These are phyloP conservation scores for Daedaleopsis nitida DNA, from an alignment of 768 basidiomycete species.

Conservation along the genomic window DNA sequence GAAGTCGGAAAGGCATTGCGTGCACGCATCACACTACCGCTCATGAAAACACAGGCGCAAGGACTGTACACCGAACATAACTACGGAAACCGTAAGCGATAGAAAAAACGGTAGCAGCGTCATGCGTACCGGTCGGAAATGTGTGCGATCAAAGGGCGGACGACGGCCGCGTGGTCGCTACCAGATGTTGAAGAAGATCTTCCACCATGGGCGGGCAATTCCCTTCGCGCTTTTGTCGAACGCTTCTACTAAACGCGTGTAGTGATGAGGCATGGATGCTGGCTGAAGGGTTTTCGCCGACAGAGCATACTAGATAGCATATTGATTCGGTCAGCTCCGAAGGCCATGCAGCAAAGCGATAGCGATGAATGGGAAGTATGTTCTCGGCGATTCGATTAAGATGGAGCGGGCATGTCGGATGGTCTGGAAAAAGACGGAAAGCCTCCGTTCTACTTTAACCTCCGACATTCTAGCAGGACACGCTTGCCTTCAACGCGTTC, in stretches of 20 bases:
- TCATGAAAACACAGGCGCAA: background rate
- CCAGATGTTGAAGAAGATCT: slow-evolving; percentile 79
- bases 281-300: slow-evolving; percentile 66
- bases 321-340: slow-evolving; percentile 7
- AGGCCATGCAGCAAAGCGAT: background rate
- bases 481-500: background rate
- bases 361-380: background rate
- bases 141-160: background rate
- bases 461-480: background rate
- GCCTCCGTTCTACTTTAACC: background rate
- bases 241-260: slow-evolving; percentile 70
- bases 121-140: background rate
- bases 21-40: background rate
- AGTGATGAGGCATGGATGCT: slow-evolving; percentile 72
- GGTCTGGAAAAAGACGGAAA: background rate
- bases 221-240: slow-evolving; percentile 76
- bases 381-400: background rate
- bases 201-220: slow-evolving; percentile 84
- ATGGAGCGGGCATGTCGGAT: background rate
- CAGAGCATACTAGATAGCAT: slow-evolving; percentile 57
- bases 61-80: background rate
- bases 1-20: too few relatives aligned
- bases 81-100: background rate
- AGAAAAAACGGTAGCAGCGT: background rate
- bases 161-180: slow-evolving; percentile 30